Base-by-base conservation (phyloP, 1,284 basidiomycete species). In the Xerocomus cyaneibrunnescens region DNA sequence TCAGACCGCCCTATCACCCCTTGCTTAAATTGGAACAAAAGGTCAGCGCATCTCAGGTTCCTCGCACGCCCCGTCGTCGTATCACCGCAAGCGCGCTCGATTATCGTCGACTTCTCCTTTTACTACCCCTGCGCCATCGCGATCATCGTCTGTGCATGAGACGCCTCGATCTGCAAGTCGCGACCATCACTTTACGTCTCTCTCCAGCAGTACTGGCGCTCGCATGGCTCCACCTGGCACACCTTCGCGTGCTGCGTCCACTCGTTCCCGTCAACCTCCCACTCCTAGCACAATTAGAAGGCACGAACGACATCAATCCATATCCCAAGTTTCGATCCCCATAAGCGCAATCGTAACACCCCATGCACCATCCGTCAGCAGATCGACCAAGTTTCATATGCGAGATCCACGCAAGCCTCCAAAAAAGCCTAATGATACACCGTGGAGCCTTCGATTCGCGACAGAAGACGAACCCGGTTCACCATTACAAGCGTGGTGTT, bases 291-390 rank as follows among this genome's bases (percentile, higher is more conserved):
- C 64, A 3, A 55, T 45, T 38, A 49, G 48, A 51, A 69, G 55
- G 30, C 72, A 71, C 37, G 67, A 75, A 32, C 76, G 78, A 22
- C 71, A 74, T 47, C 74, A 71, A 40, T 81, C 81, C 62, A 68
- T 81, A 51, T 85, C 84, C 13, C 78, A 80, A 61, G 67, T 73
- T 17, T 89, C 87, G n/a, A 87, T 90, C 34, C 87, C 87, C 7
- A 78, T 90, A 48, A 85, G 83, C 46, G 87, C 87, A 6, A 74
- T 89, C 54, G 75, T 90, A 38, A 82, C 84, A 12, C 87, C 88
- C 0, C 87, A 87, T 62, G 85, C 85, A 22, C 87, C 87, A 3
- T 88, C 85, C 4, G 60, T 90, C 44, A 66, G 73, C 22, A 68
- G 59, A 46, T 81, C 82, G 12, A 70, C 77, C 34, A 74, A 74